A percentile compares a stretch with the other conserved stretches of the same genome.
Conservation (phyloP, 2,329 filamentous ascomycete genomes). For the Didymella keratinophila region DNA sequence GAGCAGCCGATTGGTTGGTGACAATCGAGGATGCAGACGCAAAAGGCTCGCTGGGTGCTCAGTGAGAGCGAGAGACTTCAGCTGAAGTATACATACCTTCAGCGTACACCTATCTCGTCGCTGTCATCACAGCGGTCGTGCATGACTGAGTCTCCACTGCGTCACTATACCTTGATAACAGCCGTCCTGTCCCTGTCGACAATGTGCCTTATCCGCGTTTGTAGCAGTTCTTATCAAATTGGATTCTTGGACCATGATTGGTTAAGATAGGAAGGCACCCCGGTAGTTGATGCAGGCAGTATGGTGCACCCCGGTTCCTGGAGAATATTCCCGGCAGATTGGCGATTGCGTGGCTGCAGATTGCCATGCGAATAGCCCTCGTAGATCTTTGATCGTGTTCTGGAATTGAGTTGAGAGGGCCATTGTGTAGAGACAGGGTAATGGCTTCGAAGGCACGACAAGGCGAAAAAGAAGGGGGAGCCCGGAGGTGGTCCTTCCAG, state of each 20-base stretch:
- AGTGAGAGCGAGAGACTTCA: not conserved
- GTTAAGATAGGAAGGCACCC: conserved; percentile 29
- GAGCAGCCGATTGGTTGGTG: not conserved
- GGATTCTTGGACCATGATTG: conserved; percentile 24
- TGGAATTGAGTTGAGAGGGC: not conserved
- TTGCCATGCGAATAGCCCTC: not conserved
- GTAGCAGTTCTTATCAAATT: conserved; percentile 30
- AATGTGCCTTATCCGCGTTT: conserved; percentile 12
- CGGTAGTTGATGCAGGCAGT: conserved; percentile 23
- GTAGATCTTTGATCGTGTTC: not conserved
- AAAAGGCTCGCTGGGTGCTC: not conserved
- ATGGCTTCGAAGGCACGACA: not conserved
- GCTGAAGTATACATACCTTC: conserved; percentile 10
- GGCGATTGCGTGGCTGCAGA: not conserved
- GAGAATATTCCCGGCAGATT: not conserved
- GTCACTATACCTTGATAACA: conserved; percentile 23
- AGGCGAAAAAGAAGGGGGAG: not conserved
- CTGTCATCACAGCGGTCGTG: conserved; percentile 20
- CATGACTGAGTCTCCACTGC: conserved; percentile 18
- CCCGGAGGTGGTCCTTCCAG: not conserved
- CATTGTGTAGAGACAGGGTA: not conserved
- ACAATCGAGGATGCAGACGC: not conserved
- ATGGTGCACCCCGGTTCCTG: conserved; percentile 17
- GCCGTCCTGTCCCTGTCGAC: conserved; percentile 5
- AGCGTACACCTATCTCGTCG: conserved; percentile 10